A percentile compares a stretch with the other conserved stretches of the same genome.
phyloP scores from a whole-genome alignment of 1,284 basidiomycete genomes.

The Earliella scabrosa region DNA sequence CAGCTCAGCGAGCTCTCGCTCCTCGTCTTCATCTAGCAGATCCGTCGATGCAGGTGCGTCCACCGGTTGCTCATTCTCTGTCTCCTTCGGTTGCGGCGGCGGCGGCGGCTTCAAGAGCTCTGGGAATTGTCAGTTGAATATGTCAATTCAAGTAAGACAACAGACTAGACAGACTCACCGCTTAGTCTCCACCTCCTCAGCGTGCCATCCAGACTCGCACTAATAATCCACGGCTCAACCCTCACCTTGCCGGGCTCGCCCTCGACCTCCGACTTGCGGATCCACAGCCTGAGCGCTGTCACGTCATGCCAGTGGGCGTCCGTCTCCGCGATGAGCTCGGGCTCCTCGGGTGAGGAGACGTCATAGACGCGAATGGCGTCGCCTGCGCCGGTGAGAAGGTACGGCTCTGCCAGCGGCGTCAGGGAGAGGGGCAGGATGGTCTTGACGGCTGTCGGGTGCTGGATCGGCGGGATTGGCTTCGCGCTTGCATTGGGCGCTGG shows the following conservation, averaged over 20 bases:
- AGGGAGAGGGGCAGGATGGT: constrained; percentile 71
- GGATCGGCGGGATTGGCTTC: constrained; percentile 55
- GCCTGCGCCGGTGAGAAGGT: constrained; percentile 81
- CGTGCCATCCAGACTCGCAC: constrained; percentile 84
- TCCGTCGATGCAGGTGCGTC: constrained; percentile 26
- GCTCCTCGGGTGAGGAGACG: constrained; percentile 62
- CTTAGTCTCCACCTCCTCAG: constrained; percentile 80
- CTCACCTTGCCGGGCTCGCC: constrained; percentile 44
- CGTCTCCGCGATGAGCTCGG: constrained; percentile 67
- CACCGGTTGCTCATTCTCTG: constrained; percentile 27
- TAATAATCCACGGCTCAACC: constrained; percentile 80
- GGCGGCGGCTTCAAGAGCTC: constrained; percentile 55
- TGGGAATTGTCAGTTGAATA: constrained; percentile 31
- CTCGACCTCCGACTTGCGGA: constrained; percentile 48
- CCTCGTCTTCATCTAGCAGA: constrained; percentile 73
- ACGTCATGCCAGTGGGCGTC: constrained; percentile 92
- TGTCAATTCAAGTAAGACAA: background rate
- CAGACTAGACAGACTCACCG: constrained; percentile 49
- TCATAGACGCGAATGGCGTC: constrained; percentile 82
- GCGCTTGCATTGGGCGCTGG: constrained; percentile 17
- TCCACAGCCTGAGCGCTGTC: constrained; percentile 74
- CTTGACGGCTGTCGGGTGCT: constrained; percentile 71
- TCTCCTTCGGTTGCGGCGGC: constrained; percentile 32
- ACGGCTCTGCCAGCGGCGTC: constrained; percentile 64
- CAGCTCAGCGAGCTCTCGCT: constrained; percentile 80